These are phyloP conservation scores for Calonectria crousiana DNA, from an alignment of 2,329 filamentous ascomycete genomes.

Conservation along the genomic window DNA sequence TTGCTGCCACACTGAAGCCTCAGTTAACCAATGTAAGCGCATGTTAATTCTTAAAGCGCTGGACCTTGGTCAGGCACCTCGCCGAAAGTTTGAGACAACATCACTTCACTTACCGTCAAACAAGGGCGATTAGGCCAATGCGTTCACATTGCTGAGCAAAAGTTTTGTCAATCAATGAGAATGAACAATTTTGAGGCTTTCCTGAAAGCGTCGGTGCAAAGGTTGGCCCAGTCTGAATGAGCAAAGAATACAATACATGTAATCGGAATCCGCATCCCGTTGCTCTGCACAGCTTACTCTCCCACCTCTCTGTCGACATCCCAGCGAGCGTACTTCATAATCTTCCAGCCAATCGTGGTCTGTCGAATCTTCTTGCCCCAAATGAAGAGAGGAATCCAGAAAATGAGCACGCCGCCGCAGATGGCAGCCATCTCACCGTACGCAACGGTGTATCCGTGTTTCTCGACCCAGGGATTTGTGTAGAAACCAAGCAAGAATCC, in stretches of 20 bases:
- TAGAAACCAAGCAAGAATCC: slow-evolving; percentile 69
- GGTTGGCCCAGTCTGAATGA: background rate
- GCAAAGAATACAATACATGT: background rate
- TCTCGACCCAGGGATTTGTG: slow-evolving; percentile 65
- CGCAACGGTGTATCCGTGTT: slow-evolving; percentile 59
- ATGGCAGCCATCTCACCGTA: slow-evolving; percentile 68
- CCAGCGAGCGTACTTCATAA: slow-evolving; percentile 30
- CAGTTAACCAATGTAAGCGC: background rate
- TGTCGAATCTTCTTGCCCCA: slow-evolving; percentile 56
- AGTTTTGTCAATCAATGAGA: background rate
- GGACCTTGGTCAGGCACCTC: too few relatives aligned
- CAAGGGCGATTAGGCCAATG: background rate
- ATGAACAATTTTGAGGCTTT: background rate
- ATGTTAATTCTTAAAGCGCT: background rate
- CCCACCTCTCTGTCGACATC: slow-evolving; percentile 32
- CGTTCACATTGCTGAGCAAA: background rate
- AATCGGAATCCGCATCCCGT: background rate
- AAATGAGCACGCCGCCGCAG: slow-evolving; percentile 56
- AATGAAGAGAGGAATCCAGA: slow-evolving; percentile 62
- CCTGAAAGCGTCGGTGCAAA: background rate
- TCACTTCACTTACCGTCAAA: background rate
- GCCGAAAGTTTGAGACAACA: too few relatives aligned
- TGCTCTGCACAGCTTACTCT: slow-evolving; percentile 10
- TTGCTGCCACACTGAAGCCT: background rate
- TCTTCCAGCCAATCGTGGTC: slow-evolving; percentile 16